A percentile compares a stretch with the other conserved stretches of the same genome.
These are phyloP conservation scores for Naganishia kalamii DNA, from an alignment of 768 basidiomycete species.

Conservation along the genomic window DNA sequence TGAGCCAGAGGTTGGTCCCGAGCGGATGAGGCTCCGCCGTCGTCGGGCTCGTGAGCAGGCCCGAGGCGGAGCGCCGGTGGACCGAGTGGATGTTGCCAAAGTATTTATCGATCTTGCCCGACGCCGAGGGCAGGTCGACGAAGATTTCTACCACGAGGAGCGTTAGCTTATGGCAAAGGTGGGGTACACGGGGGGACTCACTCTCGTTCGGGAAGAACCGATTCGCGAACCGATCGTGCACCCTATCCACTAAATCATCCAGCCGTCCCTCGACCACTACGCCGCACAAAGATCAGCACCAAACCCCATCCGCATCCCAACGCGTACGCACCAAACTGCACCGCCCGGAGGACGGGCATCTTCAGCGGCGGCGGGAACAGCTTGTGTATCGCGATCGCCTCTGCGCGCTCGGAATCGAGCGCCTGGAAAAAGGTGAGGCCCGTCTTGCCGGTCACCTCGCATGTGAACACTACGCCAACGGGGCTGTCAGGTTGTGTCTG, in stretches of 20 bases:
- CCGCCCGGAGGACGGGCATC: slow-evolving; percentile 77
- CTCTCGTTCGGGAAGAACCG: slow-evolving; percentile 87
- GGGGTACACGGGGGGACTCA: slow-evolving; percentile 50
- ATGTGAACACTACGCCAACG: slow-evolving; percentile 14
- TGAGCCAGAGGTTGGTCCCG: not conserved
- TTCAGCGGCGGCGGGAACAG: slow-evolving; percentile 91
- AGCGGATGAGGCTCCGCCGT: not conserved
- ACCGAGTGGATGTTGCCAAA: slow-evolving; percentile 58
- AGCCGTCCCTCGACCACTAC: slow-evolving; percentile 74
- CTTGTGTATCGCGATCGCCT: slow-evolving; percentile 79
- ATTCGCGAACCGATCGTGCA: slow-evolving; percentile 93
- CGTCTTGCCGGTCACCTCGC: slow-evolving; percentile 10
- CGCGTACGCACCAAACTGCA: slow-evolving; percentile 85
- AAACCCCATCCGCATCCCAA: slow-evolving; percentile 21
- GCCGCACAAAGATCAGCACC: not conserved
- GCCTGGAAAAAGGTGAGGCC: slow-evolving; percentile 86
- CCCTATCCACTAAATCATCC: slow-evolving; percentile 88
- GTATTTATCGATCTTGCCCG: slow-evolving; percentile 66
- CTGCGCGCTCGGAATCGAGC: slow-evolving; percentile 79
- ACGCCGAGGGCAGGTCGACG: slow-evolving; percentile 73
- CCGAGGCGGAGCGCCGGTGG: not conserved
- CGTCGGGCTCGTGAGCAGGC: not conserved
- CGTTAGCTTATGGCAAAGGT: slow-evolving; percentile 10
- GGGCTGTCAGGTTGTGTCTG: not conserved
- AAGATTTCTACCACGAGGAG: slow-evolving; percentile 62